A percentile compares a stretch with the other conserved stretches of the same genome.
Conservation (phyloP, 164 flowering plant species). For the Stephania cephalantha region DNA sequence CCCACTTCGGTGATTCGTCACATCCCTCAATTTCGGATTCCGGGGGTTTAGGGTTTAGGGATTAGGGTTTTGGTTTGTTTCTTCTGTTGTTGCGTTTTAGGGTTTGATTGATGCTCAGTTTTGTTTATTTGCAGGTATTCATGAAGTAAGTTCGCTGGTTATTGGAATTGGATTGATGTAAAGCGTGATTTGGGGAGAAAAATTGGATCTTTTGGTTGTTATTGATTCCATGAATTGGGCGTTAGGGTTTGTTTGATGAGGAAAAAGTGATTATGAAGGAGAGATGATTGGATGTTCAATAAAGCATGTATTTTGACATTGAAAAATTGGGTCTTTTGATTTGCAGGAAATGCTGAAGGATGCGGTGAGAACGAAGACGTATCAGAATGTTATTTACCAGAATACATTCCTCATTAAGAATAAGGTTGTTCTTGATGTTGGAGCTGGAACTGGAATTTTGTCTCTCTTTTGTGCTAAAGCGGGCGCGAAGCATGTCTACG, state of each 20-base stretch:
- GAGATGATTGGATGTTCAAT: not conserved
- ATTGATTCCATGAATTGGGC: not conserved
- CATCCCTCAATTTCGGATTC: not conserved
- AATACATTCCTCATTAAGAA: conserved; percentile 75
- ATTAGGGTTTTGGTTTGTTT: not conserved
- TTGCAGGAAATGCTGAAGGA: conserved; percentile 99
- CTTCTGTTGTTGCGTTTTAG: no score
- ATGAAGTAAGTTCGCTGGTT: conserved; percentile 78
- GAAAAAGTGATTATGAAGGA: not conserved
- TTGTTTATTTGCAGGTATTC: conserved; percentile 64
- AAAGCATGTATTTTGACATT: not conserved
- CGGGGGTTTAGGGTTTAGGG: not conserved
- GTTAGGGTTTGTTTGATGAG: not conserved
- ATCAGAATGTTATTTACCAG: conserved; percentile 91
- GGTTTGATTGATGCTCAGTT: not conserved
- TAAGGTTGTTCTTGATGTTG: conserved; percentile 94
- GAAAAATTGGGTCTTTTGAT: not conserved
- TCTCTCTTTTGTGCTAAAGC: conserved; percentile 98
- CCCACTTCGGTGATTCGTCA: conserved; percentile 70
- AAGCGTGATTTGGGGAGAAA: not conserved
- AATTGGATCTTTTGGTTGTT: not conserved
- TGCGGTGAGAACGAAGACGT: conserved; percentile 89
- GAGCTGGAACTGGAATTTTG: conserved; percentile 97
- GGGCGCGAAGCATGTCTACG: conserved; percentile 96
- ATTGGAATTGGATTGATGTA: not conserved